These are phyloP conservation scores for Magnusiomyces suaveolens DNA, from an alignment of 1,139 yeast genomes.

Conservation along the genomic window DNA sequence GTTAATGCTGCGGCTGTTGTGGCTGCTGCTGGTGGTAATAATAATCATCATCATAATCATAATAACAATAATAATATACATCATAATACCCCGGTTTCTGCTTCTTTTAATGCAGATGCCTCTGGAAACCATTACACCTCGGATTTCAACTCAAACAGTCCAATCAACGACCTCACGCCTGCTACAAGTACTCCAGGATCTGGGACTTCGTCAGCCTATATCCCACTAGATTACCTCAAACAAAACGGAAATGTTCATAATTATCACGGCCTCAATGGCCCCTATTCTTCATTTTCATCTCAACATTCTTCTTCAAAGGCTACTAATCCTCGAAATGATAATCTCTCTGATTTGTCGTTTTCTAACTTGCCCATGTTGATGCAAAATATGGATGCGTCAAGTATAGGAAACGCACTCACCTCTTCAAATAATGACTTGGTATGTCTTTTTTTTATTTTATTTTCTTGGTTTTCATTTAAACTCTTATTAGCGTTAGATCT, in stretches of 20 bases:
- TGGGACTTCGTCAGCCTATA: neutral
- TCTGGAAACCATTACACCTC: no score
- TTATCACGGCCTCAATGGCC: neutral
- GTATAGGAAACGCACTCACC: neutral
- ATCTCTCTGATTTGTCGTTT: neutral
- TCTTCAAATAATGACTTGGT: neutral
- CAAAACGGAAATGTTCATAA: neutral
- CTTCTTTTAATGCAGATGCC: neutral
- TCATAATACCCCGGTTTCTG: no score
- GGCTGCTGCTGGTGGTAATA: neutral
- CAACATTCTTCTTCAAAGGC: neutral
- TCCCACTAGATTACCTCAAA: neutral
- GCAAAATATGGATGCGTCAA: neutral
- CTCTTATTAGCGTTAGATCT: no score
- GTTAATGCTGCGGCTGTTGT: neutral
- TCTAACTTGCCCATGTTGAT: neutral
- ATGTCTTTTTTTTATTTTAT: neutral
- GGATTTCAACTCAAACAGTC: neutral
- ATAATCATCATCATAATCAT: no score
- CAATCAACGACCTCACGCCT: neutral
- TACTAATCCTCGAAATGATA: neutral
- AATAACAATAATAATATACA: no score
- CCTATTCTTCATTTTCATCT: neutral
- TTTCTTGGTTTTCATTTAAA: neutral
- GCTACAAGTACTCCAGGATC: slow-evolving; percentile 9